Base-by-base conservation (phyloP, 768 basidiomycete species). In the Pisolithus albus region DNA sequence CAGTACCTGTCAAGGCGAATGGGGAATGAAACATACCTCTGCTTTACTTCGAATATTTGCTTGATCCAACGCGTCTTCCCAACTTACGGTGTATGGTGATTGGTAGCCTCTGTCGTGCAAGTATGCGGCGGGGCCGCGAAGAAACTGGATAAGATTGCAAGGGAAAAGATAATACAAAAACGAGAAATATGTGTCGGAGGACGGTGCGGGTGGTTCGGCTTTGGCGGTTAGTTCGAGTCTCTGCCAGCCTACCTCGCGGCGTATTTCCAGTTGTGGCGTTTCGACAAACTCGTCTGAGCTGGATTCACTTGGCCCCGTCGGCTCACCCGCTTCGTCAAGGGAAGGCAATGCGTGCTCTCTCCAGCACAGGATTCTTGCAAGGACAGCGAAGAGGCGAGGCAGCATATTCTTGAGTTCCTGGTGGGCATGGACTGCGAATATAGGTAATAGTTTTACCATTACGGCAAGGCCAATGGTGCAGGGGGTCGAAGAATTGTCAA, bases 121-220 rank as follows among this genome's bases (percentile, higher is more conserved):
- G 58, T 91, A 92, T 36, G 68, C 65, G 8, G 75, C 73, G 1
- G 93, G 89, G 46, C 75, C 71, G 47, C 83, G 81, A 49, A 93
- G 67, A 66, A 96, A 96, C 49, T 77, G 79, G 52, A 95, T 72
- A 39, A 88, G 75, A 70, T 94, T 96, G 69, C 84, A 88, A 1
- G 93, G 93, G 72, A 90, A 96, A 45, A 93, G 80, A 60, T 91
- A 93, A 69, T 94, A 95, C 54, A 96, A 72, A 42, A 77, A 77
- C 2, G 84, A 84, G 69, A 92, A 92, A 61, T 80, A 88, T 41
- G 72, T 76, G 18, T 81, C 76, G 15, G 82, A 76, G 4, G 81
- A 78, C 16, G 88, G 86, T 1, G 79, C 70, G 26, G 72, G 67
- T 13, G 80, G 75, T 1, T 72, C 73, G 9, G 75, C 71, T 56